Evolutionary conservation across 768 basidiomycete genomes (phyloP), one percentile per base, ranked within the genome.

Genomic region (Mycena capillaripes): DNA sequence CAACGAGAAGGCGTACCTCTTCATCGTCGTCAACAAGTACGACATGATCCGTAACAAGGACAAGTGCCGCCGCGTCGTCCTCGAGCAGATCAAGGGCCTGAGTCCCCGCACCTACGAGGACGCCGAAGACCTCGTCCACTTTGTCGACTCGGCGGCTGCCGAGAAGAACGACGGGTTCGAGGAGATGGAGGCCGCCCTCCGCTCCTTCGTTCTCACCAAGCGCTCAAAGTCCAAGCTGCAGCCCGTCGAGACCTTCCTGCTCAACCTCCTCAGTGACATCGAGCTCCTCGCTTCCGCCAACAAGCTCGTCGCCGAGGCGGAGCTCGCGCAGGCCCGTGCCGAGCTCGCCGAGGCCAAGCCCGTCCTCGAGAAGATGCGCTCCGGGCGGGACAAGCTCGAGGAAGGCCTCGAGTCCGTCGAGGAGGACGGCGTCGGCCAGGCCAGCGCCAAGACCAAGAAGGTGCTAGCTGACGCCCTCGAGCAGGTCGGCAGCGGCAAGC

Each of bases 11-110:
- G 96, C 97, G 0, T 97, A 97, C 80, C 85, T 99, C 58, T 99
- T 99, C 86, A 94, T 99, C 79, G 98, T 99, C 65, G 97, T 98
- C 81, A 99, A 99, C 89, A 96, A 97, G 81, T 99, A 92, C 80
- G 96, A 96, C 77, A 93, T 95, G 80, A 97, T 99, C 84, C 90
- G 92, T 80, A 95, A 98, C 86, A 98, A 98, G 85, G 95, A 93
- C 58, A 93, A 95, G 81, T 99, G 98, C 83, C 90, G 91, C 77
- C 89, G 95, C 48, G 82, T 92, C 36, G 93, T 99, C 53, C 89
- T 98, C 30, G 97, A 99, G 70, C 97, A 99, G 82, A 96, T 99
- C 87, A 93, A 91, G 79, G 89, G 94, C 75, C 89, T 99, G 76
- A 96, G 94, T 78, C 97, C 98, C n/a, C 84, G 90, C 61, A 99